Evolutionary conservation across 352 stramenopile species (phyloP).

Genomic region (Pythium grandisporangium): DNA sequence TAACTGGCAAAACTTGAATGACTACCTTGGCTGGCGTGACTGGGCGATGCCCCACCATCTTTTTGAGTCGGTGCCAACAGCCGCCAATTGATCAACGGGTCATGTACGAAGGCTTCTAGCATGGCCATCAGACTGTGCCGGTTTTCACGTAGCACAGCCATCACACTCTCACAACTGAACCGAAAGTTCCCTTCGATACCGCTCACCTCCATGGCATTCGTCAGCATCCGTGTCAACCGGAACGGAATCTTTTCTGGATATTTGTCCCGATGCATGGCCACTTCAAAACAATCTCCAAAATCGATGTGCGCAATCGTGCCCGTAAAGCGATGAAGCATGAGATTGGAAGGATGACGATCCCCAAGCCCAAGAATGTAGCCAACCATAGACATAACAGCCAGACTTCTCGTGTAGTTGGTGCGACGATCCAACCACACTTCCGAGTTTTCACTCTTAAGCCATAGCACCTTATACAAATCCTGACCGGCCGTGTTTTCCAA

Average conservation of each 20-base stretch:
- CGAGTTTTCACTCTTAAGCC: conserved; percentile 95
- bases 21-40: background rate
- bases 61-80: conserved; percentile 59
- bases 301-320: conserved; percentile 97
- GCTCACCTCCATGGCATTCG: conserved; percentile 97
- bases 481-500: conserved; percentile 92
- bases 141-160: conserved; percentile 96
- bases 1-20: too few species aligned
- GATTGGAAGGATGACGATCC: conserved; percentile 98
- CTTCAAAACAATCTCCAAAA: conserved; percentile 97
- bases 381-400: conserved; percentile 99
- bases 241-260: conserved; percentile 99
- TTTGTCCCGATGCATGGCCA: conserved; percentile 98
- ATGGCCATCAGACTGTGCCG: conserved; percentile 98
- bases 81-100: conserved; percentile 98
- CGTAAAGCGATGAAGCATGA: conserved; percentile 98
- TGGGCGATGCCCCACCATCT: conserved; percentile 41
- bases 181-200: conserved; percentile 99
- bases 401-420: conserved; percentile 95
- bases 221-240: conserved; percentile 97
- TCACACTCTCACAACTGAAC: conserved; percentile 96
- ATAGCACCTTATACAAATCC: conserved; percentile 96
- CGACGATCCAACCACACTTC: conserved; percentile 98
- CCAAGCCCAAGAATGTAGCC: conserved; percentile 98
- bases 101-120: conserved; percentile 99